Evolutionary conservation across 805 yeast species (phyloP).

Genomic region (Candida tammaniensis): DNA sequence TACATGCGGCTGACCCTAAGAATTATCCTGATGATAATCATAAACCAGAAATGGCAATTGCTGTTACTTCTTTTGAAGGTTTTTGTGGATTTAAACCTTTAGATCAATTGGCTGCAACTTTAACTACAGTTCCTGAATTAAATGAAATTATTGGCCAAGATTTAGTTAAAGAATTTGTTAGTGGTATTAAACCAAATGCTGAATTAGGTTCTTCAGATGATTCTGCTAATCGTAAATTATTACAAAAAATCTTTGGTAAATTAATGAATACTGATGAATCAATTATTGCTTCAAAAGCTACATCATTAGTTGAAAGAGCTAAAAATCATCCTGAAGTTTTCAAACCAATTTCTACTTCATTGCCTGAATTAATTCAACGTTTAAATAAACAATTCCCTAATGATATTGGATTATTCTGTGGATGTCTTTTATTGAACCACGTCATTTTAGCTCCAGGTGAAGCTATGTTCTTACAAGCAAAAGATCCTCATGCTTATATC

Average conservation of each 20-base stretch:
- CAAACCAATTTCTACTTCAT: constrained; percentile 40
- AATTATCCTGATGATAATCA: constrained; percentile 98
- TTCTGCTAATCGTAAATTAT: constrained; percentile 54
- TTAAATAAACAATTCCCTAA: constrained; percentile 86
- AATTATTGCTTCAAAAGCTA: constrained; percentile 55
- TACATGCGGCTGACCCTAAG: constrained; percentile 81
- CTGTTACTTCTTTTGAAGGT: constrained; percentile 93
- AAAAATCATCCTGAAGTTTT: constrained; percentile 56
- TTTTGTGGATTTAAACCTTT: constrained; percentile 97
- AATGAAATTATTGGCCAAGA: constrained; percentile 64
- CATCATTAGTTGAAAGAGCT: constrained; percentile 66
- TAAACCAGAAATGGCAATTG: constrained; percentile 99
- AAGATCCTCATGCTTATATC: constrained; percentile 97
- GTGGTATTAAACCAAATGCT: constrained; percentile 45
- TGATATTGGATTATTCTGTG: constrained; percentile 95
- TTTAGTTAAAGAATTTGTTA: constrained; percentile 50
- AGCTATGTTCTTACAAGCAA: constrained; percentile 94
- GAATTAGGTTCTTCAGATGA: constrained; percentile 52
- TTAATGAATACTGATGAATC: constrained; percentile 81
- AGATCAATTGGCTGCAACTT: constrained; percentile 65
- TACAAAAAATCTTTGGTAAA: constrained; percentile 73
- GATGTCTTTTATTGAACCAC: constrained; percentile 89
- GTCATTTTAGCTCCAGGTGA: constrained; percentile 81
- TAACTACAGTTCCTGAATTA: constrained; percentile 76
- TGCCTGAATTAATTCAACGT: constrained; percentile 73